These are phyloP conservation scores for Russula emetica DNA, from an alignment of 768 basidiomycete species.

Conservation along the genomic window DNA sequence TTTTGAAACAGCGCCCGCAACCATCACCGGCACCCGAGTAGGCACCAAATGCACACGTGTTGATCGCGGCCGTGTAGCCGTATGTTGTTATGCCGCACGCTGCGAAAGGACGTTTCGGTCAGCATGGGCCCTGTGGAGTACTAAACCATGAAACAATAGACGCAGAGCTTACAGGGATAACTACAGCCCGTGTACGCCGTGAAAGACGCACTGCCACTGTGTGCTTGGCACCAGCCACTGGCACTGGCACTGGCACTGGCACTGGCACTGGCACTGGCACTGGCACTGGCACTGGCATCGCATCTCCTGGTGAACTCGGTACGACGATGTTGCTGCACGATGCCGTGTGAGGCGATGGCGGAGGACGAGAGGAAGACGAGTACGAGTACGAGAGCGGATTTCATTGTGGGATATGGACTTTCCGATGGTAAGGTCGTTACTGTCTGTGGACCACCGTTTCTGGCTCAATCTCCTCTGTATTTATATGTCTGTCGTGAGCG, in stretches of 20 bases:
- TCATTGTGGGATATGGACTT: not conserved
- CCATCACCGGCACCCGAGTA: slow-evolving; percentile 48
- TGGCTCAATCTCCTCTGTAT: not conserved
- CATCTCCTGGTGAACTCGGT: too few relatives aligned
- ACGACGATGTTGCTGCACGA: not conserved
- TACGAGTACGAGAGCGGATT: not conserved
- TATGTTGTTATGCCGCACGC: slow-evolving; percentile 48
- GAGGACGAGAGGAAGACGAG: not conserved
- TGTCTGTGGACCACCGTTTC: not conserved
- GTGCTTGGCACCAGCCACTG: slow-evolving; percentile 42
- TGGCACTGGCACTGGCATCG: too few relatives aligned
- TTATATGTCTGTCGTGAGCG: slow-evolving; percentile 2
- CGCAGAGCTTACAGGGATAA: slow-evolving; percentile 40
- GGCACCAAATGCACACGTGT: slow-evolving; percentile 53
- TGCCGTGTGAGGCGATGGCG: not conserved
- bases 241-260: too few relatives aligned
- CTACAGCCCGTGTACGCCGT: slow-evolving; percentile 52
- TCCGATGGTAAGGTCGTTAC: not conserved
- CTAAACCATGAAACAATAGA: not conserved
- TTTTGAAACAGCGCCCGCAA: slow-evolving; percentile 58
- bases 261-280: too few relatives aligned
- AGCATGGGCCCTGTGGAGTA: not conserved
- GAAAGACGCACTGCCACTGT: slow-evolving; percentile 52
- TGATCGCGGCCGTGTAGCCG: slow-evolving; percentile 55
- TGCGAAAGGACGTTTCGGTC: slow-evolving; percentile 18